These are phyloP conservation scores for Cucumis melo DNA, from an alignment of 306 rosid genomes.

Conservation along the genomic window DNA sequence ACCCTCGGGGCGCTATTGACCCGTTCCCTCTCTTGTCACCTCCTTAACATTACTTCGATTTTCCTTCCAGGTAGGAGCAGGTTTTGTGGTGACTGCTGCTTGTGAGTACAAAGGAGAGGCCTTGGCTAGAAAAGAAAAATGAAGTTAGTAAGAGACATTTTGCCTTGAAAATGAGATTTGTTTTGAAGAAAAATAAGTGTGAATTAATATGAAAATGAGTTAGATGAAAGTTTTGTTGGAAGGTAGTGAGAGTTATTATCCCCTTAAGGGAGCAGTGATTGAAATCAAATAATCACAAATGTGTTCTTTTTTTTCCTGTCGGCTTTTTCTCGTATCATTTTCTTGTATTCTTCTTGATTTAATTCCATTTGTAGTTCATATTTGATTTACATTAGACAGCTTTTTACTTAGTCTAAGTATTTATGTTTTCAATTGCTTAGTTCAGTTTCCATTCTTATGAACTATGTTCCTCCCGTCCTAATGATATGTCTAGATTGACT, in stretches of 20 bases:
- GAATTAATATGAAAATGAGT: background rate
- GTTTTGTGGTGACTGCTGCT: slow-evolving; percentile 81
- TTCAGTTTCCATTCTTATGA: too few relatives aligned
- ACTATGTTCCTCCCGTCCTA: too few relatives aligned
- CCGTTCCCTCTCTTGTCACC: background rate
- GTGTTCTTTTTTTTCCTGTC: background rate
- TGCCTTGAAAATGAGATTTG: background rate
- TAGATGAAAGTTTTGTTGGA: slow-evolving; percentile 7
- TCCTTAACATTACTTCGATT: slow-evolving; percentile 7
- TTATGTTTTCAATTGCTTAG: background rate
- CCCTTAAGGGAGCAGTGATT: background rate
- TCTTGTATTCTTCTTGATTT: background rate
- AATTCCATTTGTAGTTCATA: background rate
- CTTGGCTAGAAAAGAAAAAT: slow-evolving; percentile 72
- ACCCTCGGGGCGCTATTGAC: background rate
- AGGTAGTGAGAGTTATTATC: background rate
- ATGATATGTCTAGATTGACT: too few relatives aligned
- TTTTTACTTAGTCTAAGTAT: background rate
- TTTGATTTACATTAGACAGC: background rate
- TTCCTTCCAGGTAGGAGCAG: slow-evolving; percentile 68
- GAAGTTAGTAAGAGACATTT: background rate
- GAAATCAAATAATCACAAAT: background rate
- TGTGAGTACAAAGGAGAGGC: slow-evolving; percentile 88
- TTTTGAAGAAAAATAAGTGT: background rate
- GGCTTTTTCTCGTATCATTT: background rate